phyloP scores from a whole-genome alignment of 2,329 filamentous ascomycete species.

The Paracoccidioides brasiliensis region DNA sequence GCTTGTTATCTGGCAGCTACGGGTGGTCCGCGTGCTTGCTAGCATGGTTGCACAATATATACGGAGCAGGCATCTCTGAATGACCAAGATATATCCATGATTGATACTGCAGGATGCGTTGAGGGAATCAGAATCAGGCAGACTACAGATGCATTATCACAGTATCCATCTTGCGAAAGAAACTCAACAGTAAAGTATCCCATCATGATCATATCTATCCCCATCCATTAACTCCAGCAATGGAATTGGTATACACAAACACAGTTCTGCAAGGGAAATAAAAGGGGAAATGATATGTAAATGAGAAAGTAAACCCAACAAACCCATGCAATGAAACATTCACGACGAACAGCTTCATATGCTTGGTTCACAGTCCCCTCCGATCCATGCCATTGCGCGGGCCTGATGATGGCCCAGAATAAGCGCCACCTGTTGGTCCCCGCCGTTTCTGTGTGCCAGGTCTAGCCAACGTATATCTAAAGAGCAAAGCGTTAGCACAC shows the following conservation, averaged over 20 bases:
- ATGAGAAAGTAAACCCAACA: neutral
- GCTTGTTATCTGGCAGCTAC: too few relatives aligned
- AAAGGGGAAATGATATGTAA: neutral
- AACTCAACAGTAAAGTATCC: neutral
- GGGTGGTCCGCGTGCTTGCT: too few relatives aligned
- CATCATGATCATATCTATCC: neutral
- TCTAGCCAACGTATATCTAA: slow-evolving; percentile 9
- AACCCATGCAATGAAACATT: neutral
- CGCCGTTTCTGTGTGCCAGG: slow-evolving; percentile 2
- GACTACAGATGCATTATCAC: neutral
- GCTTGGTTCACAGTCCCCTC: neutral
- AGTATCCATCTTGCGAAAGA: neutral
- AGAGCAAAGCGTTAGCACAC: neutral
- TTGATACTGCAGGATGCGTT: too few relatives aligned
- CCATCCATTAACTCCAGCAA: neutral
- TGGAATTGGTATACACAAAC: neutral
- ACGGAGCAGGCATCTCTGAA: too few relatives aligned
- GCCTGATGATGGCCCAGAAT: neutral
- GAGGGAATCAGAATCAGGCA: too few relatives aligned
- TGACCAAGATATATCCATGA: too few relatives aligned
- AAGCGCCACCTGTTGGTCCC: neutral
- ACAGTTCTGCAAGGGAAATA: neutral
- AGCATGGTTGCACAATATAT: too few relatives aligned
- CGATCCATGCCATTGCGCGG: neutral
- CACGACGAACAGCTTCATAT: neutral